These are phyloP conservation scores for Eucalyptus shirleyi DNA, from an alignment of 345 rosid genomes.

Conservation along the genomic window DNA sequence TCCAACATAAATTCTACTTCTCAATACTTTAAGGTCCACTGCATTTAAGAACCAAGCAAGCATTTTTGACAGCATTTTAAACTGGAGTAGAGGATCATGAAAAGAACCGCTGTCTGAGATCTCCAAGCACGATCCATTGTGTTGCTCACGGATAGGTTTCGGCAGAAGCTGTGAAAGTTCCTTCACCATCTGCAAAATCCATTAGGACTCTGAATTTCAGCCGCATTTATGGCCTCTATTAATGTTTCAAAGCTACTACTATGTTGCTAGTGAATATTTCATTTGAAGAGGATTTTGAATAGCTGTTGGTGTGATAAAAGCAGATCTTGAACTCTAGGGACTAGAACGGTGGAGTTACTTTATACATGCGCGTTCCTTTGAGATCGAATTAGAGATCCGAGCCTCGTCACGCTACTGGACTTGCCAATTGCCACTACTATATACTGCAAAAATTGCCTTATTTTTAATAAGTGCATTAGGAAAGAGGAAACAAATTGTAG, in stretches of 20 bases:
- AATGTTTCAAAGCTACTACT: background rate
- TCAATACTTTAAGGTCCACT: background rate
- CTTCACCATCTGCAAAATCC: background rate
- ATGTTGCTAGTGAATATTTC: background rate
- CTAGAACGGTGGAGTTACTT: background rate
- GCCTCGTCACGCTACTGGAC: background rate
- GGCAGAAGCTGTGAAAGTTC: background rate
- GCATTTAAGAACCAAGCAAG: background rate
- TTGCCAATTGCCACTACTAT: background rate
- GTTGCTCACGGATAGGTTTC: background rate
- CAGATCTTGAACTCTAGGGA: background rate
- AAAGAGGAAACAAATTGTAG: background rate
- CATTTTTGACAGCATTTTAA: background rate
- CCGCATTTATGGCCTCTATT: background rate
- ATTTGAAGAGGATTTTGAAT: background rate
- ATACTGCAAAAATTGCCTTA: background rate
- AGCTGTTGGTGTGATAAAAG: background rate
- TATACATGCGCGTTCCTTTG: background rate
- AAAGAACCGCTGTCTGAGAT: background rate
- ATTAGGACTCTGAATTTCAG: background rate
- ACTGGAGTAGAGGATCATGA: background rate
- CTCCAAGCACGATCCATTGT: background rate
- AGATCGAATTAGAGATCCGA: background rate
- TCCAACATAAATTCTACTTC: background rate
- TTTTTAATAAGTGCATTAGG: background rate